Percentiles rank a stretch among this genome's conserved stretches.
These are phyloP conservation scores for Pogostemon cablin DNA, from an alignment of 257 asterid species.

Conservation along the genomic window DNA sequence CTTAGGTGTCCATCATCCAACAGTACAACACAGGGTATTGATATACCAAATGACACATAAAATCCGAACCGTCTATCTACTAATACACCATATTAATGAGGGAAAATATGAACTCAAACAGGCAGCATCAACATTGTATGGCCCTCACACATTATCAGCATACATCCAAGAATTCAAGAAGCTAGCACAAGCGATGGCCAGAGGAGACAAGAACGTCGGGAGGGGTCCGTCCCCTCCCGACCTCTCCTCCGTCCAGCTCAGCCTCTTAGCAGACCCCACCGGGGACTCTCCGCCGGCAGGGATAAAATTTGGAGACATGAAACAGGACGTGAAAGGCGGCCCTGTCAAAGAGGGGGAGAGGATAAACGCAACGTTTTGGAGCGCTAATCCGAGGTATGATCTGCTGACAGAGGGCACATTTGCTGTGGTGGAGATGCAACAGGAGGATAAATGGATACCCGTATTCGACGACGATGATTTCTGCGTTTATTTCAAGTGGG, in stretches of 20 bases:
- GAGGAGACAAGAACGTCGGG: slow-evolving; percentile 33
- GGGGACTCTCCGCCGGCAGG: slow-evolving; percentile 64
- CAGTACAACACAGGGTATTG: no score
- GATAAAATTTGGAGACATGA: slow-evolving; percentile 54
- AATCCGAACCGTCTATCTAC: no score
- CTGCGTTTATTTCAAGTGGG: slow-evolving; percentile 54
- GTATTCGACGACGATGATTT: slow-evolving; percentile 61
- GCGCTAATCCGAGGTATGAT: slow-evolving; percentile 61
- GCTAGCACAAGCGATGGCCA: slow-evolving; percentile 51
- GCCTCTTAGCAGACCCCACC: slow-evolving; percentile 42
- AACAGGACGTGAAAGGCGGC: slow-evolving; percentile 37
- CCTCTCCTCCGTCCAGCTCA: slow-evolving; percentile 50
- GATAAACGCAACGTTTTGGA: slow-evolving; percentile 54
- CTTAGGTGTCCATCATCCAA: no score
- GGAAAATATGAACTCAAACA: slow-evolving; percentile 18
- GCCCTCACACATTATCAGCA: slow-evolving; percentile 68
- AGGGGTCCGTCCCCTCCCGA: slow-evolving; percentile 59
- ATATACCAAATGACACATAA: no score
- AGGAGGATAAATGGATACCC: slow-evolving; percentile 43
- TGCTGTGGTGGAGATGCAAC: slow-evolving; percentile 52
- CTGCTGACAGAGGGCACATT: slow-evolving; percentile 58
- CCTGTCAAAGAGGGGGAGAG: slow-evolving; percentile 42
- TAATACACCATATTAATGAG: no score
- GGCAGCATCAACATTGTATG: slow-evolving; percentile 70
- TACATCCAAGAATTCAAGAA: slow-evolving; percentile 72